Conservation (phyloP, 78 protist species). For the Dictyostelium capitatum region DNA sequence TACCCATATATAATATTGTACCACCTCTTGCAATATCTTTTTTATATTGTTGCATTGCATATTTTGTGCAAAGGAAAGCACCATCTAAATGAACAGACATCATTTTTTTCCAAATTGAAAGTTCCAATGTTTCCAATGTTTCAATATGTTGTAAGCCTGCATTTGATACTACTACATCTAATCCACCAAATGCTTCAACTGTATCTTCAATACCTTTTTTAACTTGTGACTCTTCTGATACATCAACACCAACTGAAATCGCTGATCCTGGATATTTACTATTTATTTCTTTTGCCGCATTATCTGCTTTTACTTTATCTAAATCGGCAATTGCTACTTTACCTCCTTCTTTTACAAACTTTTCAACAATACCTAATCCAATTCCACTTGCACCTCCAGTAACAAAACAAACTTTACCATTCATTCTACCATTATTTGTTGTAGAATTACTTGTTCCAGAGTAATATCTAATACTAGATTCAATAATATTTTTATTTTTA, state of each 20-base stretch:
- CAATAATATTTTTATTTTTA: background rate
- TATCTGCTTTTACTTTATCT: conserved; percentile 10
- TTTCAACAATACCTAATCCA: conserved; percentile 77
- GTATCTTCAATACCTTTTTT: conserved; percentile 13
- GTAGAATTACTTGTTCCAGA: background rate
- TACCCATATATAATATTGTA: conserved; percentile 79
- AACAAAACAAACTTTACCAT: conserved; percentile 74
- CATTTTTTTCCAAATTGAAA: conserved; percentile 77
- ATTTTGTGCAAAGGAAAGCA: conserved; percentile 75
- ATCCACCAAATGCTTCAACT: conserved; percentile 47
- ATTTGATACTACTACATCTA: conserved; percentile 77
- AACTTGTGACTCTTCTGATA: conserved; percentile 48
- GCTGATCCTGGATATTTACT: conserved; percentile 26
- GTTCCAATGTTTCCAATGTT: conserved; percentile 43
- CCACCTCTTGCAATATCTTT: conserved; percentile 68
- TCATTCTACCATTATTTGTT: conserved; percentile 17
- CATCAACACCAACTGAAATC: conserved; percentile 21
- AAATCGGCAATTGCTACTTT: conserved; percentile 71
- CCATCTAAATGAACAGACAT: conserved; percentile 87
- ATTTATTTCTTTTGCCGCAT: conserved; percentile 14
- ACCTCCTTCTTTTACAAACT: conserved; percentile 62
- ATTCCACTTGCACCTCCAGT: conserved; percentile 82
- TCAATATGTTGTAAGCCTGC: conserved; percentile 86
- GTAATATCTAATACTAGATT: conserved; percentile 14
- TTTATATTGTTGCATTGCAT: conserved; percentile 68